phyloP scores from a whole-genome alignment of 495 filamentous ascomycete species.

The Neurospora discreta region DNA sequence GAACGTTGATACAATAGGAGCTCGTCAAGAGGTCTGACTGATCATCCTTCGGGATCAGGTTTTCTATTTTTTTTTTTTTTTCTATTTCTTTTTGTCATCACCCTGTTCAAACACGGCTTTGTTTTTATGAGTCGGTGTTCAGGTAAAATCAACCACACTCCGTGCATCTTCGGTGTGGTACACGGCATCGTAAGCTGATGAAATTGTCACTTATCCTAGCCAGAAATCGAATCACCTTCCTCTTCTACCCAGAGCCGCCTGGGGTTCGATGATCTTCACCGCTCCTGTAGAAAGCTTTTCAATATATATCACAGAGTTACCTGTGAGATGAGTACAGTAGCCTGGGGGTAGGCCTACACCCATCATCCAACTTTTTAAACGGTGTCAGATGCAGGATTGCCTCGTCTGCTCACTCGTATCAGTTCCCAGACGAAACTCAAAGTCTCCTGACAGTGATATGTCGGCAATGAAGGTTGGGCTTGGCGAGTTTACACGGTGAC shows the following conservation, averaged over 20 bases:
- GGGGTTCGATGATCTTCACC: background rate
- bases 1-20: background rate
- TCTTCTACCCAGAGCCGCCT: background rate
- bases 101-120: background rate
- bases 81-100: no score
- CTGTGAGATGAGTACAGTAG: background rate
- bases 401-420: background rate
- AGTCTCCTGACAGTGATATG: background rate
- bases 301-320: background rate
- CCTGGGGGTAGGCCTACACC: background rate
- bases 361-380: background rate
- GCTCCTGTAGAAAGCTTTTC: background rate
- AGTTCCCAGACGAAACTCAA: background rate
- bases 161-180: background rate
- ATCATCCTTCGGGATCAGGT: background rate
- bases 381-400: background rate
- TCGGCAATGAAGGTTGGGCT: background rate
- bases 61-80: background rate
- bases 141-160: background rate
- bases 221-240: background rate
- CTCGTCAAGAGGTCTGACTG: background rate
- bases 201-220: background rate
- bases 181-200: background rate
- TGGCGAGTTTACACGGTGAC: background rate
- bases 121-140: background rate